Base-by-base conservation (phyloP, 768 basidiomycete genomes). In the Tulasnella sp. region DNA sequence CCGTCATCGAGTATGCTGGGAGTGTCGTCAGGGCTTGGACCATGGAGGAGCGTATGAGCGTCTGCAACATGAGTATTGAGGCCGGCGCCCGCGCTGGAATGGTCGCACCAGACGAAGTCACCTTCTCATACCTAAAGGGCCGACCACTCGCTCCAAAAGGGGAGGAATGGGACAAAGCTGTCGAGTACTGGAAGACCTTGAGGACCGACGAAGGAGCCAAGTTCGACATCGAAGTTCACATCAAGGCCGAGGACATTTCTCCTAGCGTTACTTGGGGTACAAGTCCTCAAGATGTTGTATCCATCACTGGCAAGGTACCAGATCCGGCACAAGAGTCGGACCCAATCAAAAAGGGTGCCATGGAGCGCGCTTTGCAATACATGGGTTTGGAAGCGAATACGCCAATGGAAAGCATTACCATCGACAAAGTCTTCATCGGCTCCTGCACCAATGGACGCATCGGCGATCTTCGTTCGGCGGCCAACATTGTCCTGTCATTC, bases 61-160 rank as follows among this genome's bases (percentile, higher is more conserved):
- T 91, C 80, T 95, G 94, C 86, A 96, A 96, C 85, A 96, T 96
- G 95, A 95, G 94, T 79, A 96, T 96, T 82, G 95, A 96, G 84
- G 95, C 91, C 77, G 95, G 95, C 82, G 95, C 95, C 81, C 90
- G 95, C 82, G 95, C 95, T 15, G 94, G 94, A 74, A 95, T 96
- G 94, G 88, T 96, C 78, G 94, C 93, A 23, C 94, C 95, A 0
- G 95, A 96, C 83, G 91, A 95, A 37, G 86, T 91, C 79, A 96
- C 95, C 15, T 95, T 96, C 82, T 87, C 88, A 40, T 96, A 96
- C 84, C 90, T 96, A 79, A 89, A 88, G 77, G 89, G 90, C 72
- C 90, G 94, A 70, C 94, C 95, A 61, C 87, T 96, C 73, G 89
- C 91, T 39, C 95, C 95, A 44, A 92, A 85, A 90, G 86, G 83